A percentile compares a stretch with the other conserved stretches of the same genome.
Evolutionary conservation across 257 asterid species (phyloP).

Genomic region (Forsythia viridissima): DNA sequence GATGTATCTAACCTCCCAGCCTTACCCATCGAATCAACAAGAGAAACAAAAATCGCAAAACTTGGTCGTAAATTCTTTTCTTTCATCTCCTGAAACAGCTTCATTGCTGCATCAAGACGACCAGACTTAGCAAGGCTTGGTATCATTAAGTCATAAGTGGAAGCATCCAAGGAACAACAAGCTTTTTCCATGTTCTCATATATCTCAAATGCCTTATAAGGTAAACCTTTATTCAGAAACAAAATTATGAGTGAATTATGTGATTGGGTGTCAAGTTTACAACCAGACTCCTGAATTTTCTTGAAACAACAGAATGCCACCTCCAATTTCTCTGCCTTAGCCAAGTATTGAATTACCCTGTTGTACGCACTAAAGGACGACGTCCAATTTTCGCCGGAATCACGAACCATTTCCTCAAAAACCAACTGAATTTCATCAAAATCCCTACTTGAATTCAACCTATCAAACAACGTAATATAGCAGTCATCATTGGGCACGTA

Average conservation of each 20-base stretch:
- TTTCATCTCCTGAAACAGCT: conserved; percentile 57
- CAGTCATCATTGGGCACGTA: conserved; percentile 64
- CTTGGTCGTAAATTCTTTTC: conserved; percentile 39
- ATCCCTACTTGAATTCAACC: conserved; percentile 66
- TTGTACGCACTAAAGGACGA: conserved; percentile 59
- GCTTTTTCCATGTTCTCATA: conserved; percentile 67
- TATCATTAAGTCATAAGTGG: conserved; percentile 86
- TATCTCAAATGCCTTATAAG: conserved; percentile 93
- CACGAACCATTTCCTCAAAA: conserved; percentile 87
- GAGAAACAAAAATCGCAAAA: conserved; percentile 40
- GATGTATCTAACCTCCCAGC: conserved; percentile 82
- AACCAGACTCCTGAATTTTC: conserved; percentile 79
- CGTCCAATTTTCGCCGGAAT: conserved; percentile 46
- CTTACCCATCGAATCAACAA: conserved; percentile 58
- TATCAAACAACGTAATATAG: conserved; percentile 67
- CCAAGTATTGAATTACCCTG: conserved; percentile 81
- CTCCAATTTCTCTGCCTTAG: conserved; percentile 94
- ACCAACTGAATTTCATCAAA: conserved; percentile 79
- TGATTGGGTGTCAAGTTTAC: conserved; percentile 67
- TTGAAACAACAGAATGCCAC: conserved; percentile 92
- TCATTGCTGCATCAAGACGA: conserved; percentile 70
- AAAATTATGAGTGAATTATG: conserved; percentile 77
- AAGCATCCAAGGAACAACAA: conserved; percentile 67
- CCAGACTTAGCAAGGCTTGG: conserved; percentile 93
- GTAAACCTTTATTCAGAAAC: conserved; percentile 80